Base-by-base conservation (phyloP, 306 rosid species). In the Begonia masoniana region DNA sequence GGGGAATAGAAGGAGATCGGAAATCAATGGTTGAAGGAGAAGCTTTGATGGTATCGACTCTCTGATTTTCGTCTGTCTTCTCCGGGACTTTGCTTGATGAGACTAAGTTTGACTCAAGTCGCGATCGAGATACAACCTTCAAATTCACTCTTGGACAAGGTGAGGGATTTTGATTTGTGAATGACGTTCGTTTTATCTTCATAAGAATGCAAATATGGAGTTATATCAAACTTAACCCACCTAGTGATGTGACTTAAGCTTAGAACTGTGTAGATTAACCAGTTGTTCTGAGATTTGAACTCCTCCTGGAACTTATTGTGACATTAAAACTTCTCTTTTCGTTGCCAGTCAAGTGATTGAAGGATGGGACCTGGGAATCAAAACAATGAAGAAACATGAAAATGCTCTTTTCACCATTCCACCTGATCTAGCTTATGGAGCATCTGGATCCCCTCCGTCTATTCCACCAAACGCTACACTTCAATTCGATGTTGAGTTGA, bases 311-410 rank as follows among this genome's bases (percentile, higher is more conserved):
- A 26, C 35, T 26, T 26, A 3, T 26, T 3, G 35, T 26, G 35
- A 6, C 1, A 2, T 31, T 31, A 31, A 31, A 31, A 31, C 39
- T 31, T 31, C 39, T 31, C 39, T 10, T 45, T 45, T 45, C 49
- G 49, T n/a, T 45, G 49, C 69, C 71, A 74, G 77, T 13, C 83
- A 82, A 77, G 95, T 88, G 53, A 88, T 88, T 45, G 80, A 74
- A 69, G 97, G 97, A 56, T 88, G 97, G 97, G 95, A 88, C 70
- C 68, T 77, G 58, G 97, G 97, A 19, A 82, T 88, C 42, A 75
- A 68, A 59, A 88, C 93, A 4, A 88, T 88, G 97, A 88, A 80
- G 69, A 82, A 88, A 72, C 93, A 88, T 43, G 96, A 87, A 64
- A 81, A 78, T 68, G 81, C 88, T 16, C 9, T 72, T 9, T 75